Base-by-base conservation (phyloP, 2,329 filamentous ascomycete species). In the Pestalotiopsis sp. region DNA sequence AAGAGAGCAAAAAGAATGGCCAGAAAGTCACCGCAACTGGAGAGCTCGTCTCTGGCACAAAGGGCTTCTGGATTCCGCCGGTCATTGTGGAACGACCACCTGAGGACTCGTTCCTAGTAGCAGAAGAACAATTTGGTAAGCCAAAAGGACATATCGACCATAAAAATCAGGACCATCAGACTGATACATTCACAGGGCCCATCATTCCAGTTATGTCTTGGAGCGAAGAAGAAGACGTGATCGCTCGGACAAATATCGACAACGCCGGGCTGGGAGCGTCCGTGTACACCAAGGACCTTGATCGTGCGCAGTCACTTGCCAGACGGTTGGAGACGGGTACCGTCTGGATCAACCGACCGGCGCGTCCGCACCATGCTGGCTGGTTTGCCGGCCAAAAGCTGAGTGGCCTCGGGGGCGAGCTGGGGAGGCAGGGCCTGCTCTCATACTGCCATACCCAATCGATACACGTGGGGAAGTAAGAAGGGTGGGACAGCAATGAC, bases 41-140 rank as follows among this genome's bases (percentile, higher is more conserved):
- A 61, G 75, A 76, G 25, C 74, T 80, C 2, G 71, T 45, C n/a
- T 45, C 70, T 13, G 67, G 77, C 3, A 78, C 78, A 5, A 78
- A 84, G 65, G 89, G 88, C 2, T 90, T 86, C 77, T 89, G 86
- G 71, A 79, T 91, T 69, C 77, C 83, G 6, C 87, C 89, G 0
- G 86, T 87, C 14, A 87, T 91, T 68, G 83, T 91, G 67, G 84
- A 89, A 67, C 88, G 89, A 72, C 89, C 89, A 1, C 84, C 87
- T 0, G 86, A 90, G 41, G 78, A 84, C 65, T 86, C 87, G 0
- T 80, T 83, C 0, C 85, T 91, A 39, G 87, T 90, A 0, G 78
- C 80, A 2, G 87, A 87, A 71, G 87, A 89, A 74, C 85, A 83
- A 0, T 86, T 86, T 67, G 84, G 79, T 23, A 36, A 36, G 31